Evolutionary conservation across 1,284 basidiomycete species (phyloP).

Genomic region (Ceratobasidium sp.): DNA sequence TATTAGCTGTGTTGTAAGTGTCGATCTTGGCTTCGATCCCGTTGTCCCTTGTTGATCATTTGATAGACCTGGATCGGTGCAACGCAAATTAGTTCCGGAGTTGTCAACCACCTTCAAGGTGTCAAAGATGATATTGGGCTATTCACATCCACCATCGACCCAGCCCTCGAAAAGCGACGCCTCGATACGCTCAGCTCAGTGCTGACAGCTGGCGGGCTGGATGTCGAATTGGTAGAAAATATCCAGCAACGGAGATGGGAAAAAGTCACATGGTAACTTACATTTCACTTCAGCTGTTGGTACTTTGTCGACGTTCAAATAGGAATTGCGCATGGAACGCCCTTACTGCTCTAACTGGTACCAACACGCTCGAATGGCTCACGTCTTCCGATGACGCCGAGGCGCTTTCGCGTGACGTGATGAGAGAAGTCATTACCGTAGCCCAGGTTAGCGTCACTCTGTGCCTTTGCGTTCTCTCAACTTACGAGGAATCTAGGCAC

Average conservation of each 20-base stretch:
- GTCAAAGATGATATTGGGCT: conserved; percentile 31
- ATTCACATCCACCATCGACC: conserved; percentile 5
- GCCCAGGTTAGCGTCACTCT: conserved; percentile 10
- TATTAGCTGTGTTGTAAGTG: conserved; percentile 36
- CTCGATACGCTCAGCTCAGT: not conserved
- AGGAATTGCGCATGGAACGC: conserved; percentile 39
- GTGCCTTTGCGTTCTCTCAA: not conserved
- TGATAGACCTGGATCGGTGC: conserved; percentile 31
- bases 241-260: conserved; percentile 35
- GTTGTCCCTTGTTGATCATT: not conserved
- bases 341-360: conserved; percentile 30
- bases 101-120: conserved; percentile 19
- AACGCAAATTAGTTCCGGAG: conserved; percentile 27
- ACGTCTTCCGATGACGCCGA: conserved; percentile 35
- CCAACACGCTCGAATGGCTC: conserved; percentile 29
- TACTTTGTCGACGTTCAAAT: not conserved
- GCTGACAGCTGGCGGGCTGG: conserved; percentile 18
- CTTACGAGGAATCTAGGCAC: no score
- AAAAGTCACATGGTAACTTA: conserved; percentile 35
- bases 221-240: conserved; percentile 15
- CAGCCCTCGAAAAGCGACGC: not conserved
- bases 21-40: not conserved
- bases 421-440: conserved; percentile 36
- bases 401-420: conserved; percentile 20
- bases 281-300: not conserved